Base-by-base conservation (phyloP, 2,329 filamentous ascomycete genomes). In the Penicillium digitatum region DNA sequence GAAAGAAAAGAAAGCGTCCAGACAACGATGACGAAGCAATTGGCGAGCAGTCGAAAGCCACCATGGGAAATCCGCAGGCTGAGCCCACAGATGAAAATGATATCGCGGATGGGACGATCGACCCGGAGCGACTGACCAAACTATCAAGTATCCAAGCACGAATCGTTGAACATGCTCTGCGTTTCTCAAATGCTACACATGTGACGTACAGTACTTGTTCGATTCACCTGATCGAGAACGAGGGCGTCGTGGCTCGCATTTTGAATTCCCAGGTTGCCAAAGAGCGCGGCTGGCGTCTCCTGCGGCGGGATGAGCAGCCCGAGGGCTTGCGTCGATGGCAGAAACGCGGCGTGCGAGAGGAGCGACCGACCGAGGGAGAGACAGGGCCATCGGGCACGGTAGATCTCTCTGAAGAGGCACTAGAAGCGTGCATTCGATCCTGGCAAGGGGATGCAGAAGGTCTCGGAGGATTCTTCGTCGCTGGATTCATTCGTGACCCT, bases 121-220 rank as follows among this genome's bases (percentile, higher is more conserved):
- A 73, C 14, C 73, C 80, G 38, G 79, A 82, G 7, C 84, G 93
- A 3, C 78, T 97, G 14, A 78, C 81, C 14, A 87, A 89, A 5
- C 79, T 99, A 1, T 86, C 92, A 0, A 81, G 82, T 2, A 94
- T 97, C 63, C 94, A 99, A 73, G 81, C 92, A 6, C 83, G 83
- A 26, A 83, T 97, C 11, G 78, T 99, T 2, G 80, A 87, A 44
- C 94, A 96, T 69, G 92, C 94, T 0, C 87, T 97, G 73, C 74
- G 77, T 22, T 99, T 97, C 64, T 87, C 90, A 0, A 79, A 81
- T 1, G 90, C 90, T 0, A 80, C 71, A 12, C 87, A 84, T 61
- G 86, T 97, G 40, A 92, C 90, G 0, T 99, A 97, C 70, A 96
- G 91, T 32, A 97, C 94, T 0, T 99, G 94, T 70, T 97, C 93